Evolutionary conservation across 108 stramenopile genomes (phyloP).

Genomic region (Cyclotella choctawhatcheeana): DNA sequence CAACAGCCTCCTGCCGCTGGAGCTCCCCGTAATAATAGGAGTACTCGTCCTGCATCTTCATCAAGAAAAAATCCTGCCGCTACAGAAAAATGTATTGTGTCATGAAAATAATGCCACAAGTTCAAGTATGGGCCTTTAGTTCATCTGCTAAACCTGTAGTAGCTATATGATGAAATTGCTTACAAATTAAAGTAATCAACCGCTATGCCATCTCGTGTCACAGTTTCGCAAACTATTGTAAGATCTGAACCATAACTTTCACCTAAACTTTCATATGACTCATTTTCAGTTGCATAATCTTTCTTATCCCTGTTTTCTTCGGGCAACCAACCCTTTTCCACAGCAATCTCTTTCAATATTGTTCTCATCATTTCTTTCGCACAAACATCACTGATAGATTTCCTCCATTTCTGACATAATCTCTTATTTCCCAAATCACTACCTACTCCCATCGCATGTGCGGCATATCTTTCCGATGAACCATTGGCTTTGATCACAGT

Average conservation of each 20-base stretch:
- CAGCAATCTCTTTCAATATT: slow-evolving; percentile 31
- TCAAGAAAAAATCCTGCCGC: neutral
- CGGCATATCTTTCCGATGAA: slow-evolving; percentile 33
- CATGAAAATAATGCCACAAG: neutral
- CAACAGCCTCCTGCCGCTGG: neutral
- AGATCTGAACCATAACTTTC: neutral
- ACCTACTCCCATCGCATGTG: slow-evolving; percentile 46
- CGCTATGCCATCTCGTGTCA: slow-evolving; percentile 42
- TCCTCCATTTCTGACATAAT: slow-evolving; percentile 34
- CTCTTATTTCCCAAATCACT: slow-evolving; percentile 22
- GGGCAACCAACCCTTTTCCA: slow-evolving; percentile 25
- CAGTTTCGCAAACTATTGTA: slow-evolving; percentile 34
- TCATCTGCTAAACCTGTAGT: too few relatives aligned
- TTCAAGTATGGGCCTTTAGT: too few relatives aligned
- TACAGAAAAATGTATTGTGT: slow-evolving; percentile 18
- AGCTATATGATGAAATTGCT: neutral
- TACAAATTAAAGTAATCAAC: slow-evolving; percentile 15
- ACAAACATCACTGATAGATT: slow-evolving; percentile 9
- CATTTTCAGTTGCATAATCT: neutral
- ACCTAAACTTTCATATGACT: neutral
- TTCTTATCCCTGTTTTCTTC: neutral
- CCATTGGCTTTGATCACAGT: slow-evolving; percentile 43
- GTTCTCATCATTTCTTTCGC: slow-evolving; percentile 20
- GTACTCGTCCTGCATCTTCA: neutral
- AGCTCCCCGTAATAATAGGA: neutral